Conservation (phyloP, 768 basidiomycete genomes). For the Phylloporus arenicola region DNA sequence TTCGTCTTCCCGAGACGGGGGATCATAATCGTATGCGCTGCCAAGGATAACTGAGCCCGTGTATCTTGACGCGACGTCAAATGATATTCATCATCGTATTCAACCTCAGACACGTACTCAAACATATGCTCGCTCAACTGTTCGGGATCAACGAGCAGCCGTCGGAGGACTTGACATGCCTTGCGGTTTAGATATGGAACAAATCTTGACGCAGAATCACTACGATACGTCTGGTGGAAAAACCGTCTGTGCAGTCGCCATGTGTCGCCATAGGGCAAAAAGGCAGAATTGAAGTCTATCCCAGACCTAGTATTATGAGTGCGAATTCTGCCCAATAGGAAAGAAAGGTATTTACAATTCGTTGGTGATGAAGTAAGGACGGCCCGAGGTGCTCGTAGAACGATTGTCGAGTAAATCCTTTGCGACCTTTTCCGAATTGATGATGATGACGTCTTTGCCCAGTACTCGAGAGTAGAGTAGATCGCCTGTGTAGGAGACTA, state of each 20-base stretch:
- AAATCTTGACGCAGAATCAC: constrained; percentile 16
- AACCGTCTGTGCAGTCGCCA: constrained; percentile 26
- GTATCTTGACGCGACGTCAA: constrained; percentile 2
- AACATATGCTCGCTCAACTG: constrained; percentile 27
- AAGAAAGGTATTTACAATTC: constrained; percentile 6
- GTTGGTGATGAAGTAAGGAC: constrained; percentile 31
- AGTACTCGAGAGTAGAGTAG: constrained; percentile 1
- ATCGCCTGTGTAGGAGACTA: constrained; percentile 1
- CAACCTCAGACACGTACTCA: constrained; percentile 14
- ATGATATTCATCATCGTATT: not conserved
- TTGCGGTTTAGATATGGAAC: constrained; percentile 20
- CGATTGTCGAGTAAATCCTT: constrained; percentile 31
- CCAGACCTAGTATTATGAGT: constrained; percentile 6
- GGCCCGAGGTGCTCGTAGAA: constrained; percentile 43
- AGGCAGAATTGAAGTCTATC: constrained; percentile 9
- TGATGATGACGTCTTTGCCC: constrained; percentile 5
- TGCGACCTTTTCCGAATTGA: constrained; percentile 3
- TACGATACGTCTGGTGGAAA: constrained; percentile 20
- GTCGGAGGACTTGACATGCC: constrained; percentile 26
- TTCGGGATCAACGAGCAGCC: constrained; percentile 28
- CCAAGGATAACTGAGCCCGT: constrained; percentile 4
- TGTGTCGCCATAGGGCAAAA: constrained; percentile 23
- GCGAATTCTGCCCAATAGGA: not conserved
- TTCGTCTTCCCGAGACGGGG: constrained; percentile 1
- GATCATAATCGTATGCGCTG: constrained; percentile 10